A percentile compares a stretch with the other conserved stretches of the same genome.
Conservation (phyloP, 1,284 basidiomycete genomes). For the Ceratobasidium papillatum region DNA sequence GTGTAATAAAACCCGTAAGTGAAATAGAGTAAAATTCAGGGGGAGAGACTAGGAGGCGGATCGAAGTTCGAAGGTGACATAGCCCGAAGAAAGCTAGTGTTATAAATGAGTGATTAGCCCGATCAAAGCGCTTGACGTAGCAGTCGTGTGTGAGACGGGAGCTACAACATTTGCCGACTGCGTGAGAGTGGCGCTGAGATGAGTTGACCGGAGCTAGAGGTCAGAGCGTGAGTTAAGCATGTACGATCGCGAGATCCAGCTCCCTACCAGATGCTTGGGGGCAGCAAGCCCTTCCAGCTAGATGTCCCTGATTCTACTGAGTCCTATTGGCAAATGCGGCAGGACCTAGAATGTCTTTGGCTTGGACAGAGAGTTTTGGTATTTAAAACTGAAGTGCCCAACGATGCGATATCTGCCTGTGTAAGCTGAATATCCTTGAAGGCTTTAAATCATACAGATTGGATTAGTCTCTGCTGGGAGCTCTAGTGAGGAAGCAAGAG, state of each 20-base stretch:
- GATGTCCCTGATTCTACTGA: conserved; percentile 20
- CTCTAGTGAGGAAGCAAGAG: background rate
- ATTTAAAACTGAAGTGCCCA: background rate
- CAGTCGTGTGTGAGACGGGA: conserved; percentile 19
- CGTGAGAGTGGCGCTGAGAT: conserved; percentile 30
- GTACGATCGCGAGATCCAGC: background rate
- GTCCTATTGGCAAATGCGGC: conserved; percentile 12
- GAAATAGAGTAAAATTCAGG: conserved; percentile 13
- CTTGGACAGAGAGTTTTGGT: background rate
- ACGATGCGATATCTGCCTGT: background rate
- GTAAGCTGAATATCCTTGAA: background rate
- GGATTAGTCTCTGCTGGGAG: background rate
- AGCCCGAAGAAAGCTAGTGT: background rate
- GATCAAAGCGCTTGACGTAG: conserved; percentile 15
- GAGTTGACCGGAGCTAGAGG: conserved; percentile 25
- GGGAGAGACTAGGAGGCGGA: background rate
- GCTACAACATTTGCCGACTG: conserved; percentile 12
- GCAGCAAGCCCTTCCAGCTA: background rate
- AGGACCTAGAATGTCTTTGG: conserved; percentile 5
- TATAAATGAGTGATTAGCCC: conserved; percentile 22
- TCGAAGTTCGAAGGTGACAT: conserved; percentile 24
- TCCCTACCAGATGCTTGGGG: background rate
- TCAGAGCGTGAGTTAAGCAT: conserved; percentile 14
- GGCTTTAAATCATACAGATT: too few species aligned
- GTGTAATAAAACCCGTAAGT: conserved; percentile 6